Percentiles rank a stretch among this genome's conserved stretches.
phyloP scores from a whole-genome alignment of 2,329 filamentous ascomycete genomes.

The Orbilia brochopaga region DNA sequence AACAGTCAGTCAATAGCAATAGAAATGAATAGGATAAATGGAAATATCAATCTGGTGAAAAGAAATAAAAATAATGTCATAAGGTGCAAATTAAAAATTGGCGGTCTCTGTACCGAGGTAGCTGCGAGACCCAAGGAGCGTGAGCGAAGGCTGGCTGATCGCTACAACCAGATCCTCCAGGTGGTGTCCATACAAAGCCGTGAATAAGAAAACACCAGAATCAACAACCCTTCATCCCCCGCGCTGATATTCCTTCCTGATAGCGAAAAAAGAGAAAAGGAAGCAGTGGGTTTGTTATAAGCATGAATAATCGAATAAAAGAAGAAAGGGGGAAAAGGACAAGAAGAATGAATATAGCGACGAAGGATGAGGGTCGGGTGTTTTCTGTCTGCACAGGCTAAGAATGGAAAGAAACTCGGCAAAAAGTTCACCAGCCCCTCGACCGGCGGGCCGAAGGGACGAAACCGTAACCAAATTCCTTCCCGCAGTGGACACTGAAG shows the following conservation, averaged over 20 bases:
- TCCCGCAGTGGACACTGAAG: slow-evolving; percentile 46
- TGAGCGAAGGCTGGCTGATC: slow-evolving; percentile 16
- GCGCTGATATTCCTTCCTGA: slow-evolving; percentile 46
- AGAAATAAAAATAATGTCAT: slow-evolving; percentile 13
- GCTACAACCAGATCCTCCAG: slow-evolving; percentile 11
- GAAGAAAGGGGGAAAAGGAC: slow-evolving; percentile 6
- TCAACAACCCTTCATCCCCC: slow-evolving; percentile 33
- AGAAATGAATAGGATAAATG: slow-evolving; percentile 44
- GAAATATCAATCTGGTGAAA: slow-evolving; percentile 36
- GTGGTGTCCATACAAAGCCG: slow-evolving; percentile 50
- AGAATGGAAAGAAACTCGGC: slow-evolving; percentile 39
- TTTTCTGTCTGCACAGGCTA: slow-evolving; percentile 30
- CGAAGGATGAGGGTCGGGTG: slow-evolving; percentile 18
- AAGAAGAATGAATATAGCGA: slow-evolving; percentile 10
- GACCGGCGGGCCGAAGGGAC: slow-evolving; percentile 33
- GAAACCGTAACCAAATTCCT: slow-evolving; percentile 13
- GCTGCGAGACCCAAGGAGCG: slow-evolving; percentile 52
- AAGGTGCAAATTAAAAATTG: slow-evolving; percentile 17
- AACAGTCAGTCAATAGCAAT: too few relatives aligned
- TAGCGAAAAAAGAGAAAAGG: slow-evolving; percentile 31
- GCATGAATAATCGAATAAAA: not conserved
- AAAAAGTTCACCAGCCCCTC: slow-evolving; percentile 44
- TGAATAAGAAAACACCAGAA: slow-evolving; percentile 28
- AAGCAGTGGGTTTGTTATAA: slow-evolving; percentile 8
- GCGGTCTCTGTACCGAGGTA: slow-evolving; percentile 51